A percentile compares a stretch with the other conserved stretches of the same genome.
These are phyloP conservation scores for Phytopythium ostracodes DNA, from an alignment of 352 stramenopile genomes.

Conservation along the genomic window DNA sequence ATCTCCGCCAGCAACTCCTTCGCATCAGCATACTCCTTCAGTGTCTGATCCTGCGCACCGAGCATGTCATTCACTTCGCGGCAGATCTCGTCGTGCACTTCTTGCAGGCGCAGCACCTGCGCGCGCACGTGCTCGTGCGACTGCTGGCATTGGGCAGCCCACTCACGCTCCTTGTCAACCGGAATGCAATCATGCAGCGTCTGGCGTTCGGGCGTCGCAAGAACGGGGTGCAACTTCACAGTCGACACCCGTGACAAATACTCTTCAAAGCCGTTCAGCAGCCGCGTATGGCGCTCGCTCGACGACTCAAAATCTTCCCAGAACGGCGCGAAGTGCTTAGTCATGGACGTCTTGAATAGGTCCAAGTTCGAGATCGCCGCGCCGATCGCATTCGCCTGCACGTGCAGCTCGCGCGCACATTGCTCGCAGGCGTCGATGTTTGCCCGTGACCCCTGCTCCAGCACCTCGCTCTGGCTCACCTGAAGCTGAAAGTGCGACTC, in stretches of 20 bases:
- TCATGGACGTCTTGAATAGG: conserved; percentile 78
- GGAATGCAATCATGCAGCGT: conserved; percentile 81
- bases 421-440: conserved; percentile 59
- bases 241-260: conserved; percentile 53
- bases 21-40: conserved; percentile 39
- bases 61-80: conserved; percentile 57
- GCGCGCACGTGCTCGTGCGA: conserved; percentile 60
- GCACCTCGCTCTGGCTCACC: conserved; percentile 54
- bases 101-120: conserved; percentile 62
- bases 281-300: conserved; percentile 45
- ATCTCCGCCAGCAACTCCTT: conserved; percentile 44
- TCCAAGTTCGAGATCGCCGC: conserved; percentile 79
- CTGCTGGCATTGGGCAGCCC: conserved; percentile 71
- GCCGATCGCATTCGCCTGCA: conserved; percentile 67
- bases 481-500: conserved; percentile 80
- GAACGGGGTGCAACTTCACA: conserved; percentile 59
- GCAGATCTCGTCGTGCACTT: conserved; percentile 63
- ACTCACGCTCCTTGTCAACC: conserved; percentile 76
- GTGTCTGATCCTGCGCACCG: conserved; percentile 33
- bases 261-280: conserved; percentile 69
- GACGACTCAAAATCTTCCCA: conserved; percentile 70
- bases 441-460: conserved; percentile 46
- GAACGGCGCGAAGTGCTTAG: conserved; percentile 77
- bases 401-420: conserved; percentile 45
- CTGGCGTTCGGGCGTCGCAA: conserved; percentile 51